phyloP scores from a whole-genome alignment of 345 rosid species.

The Cardamine occulta region DNA sequence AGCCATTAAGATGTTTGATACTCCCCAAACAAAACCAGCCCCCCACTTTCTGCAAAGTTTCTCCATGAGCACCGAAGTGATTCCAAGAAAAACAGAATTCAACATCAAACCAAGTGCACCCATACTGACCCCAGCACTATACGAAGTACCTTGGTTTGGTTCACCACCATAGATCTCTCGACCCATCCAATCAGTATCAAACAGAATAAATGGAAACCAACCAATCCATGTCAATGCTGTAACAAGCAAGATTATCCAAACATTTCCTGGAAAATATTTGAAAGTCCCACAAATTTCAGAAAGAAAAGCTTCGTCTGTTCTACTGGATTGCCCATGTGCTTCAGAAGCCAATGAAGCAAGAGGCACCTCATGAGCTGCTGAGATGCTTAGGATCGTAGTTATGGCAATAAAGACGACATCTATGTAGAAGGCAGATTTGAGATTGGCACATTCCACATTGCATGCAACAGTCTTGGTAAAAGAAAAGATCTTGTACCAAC shows the following conservation, averaged over 20 bases:
- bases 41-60: slow-evolving; percentile 95
- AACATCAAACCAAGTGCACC: slow-evolving; percentile 93
- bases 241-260: slow-evolving; percentile 74
- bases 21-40: slow-evolving; percentile 92
- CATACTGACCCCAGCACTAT: slow-evolving; percentile 82
- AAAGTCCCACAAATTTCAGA: slow-evolving; percentile 93
- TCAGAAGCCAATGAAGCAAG: slow-evolving; percentile 48
- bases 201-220: slow-evolving; percentile 91
- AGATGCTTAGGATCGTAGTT: slow-evolving; percentile 64
- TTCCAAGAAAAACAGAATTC: slow-evolving; percentile 85
- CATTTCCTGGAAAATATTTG: slow-evolving; percentile 61
- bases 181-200: slow-evolving; percentile 99
- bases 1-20: slow-evolving; percentile 82
- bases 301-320: slow-evolving; percentile 76
- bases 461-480: slow-evolving; percentile 81
- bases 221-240: slow-evolving; percentile 91
- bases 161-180: slow-evolving; percentile 87
- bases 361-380: slow-evolving; percentile 76
- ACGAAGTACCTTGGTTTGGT: slow-evolving; percentile 71
- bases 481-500: slow-evolving; percentile 85
- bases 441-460: slow-evolving; percentile 81
- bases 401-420: slow-evolving; percentile 68
- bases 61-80: slow-evolving; percentile 94
- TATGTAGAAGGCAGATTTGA: slow-evolving; percentile 89
- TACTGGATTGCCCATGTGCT: slow-evolving; percentile 54